phyloP scores from a whole-genome alignment of 345 rosid genomes.

The sweet orange (Citrus sinensis) region DVS_A1.0 CM039161.1:2842501-2843000 shows the following conservation, averaged over 20 bases:
- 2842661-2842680: conserved; percentile 21
- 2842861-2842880: conserved; percentile 67
- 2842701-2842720: conserved; percentile 88
- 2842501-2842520: not conserved
- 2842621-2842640: conserved; percentile 76
- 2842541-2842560: not conserved
- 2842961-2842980: conserved; percentile 49
- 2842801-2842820: conserved; percentile 79
- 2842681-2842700: conserved; percentile 42
- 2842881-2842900: conserved; percentile 62
- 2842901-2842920: conserved; percentile 62
- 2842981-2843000: conserved; percentile 47
- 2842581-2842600: conserved; percentile 38
- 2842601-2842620: conserved; percentile 65
- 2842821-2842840: conserved; percentile 80
- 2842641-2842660: conserved; percentile 29
- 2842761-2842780: conserved; percentile 57
- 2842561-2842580: not conserved
- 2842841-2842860: conserved; percentile 79
- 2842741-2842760: conserved; percentile 49
- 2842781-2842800: conserved; percentile 69
- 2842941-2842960: conserved; percentile 43
- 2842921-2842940: conserved; percentile 58
- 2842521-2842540: not conserved
- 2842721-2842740: conserved; percentile 72